Evolutionary conservation across 805 yeast genomes (phyloP), one percentile per base, ranked within the genome.

Genomic region (Suhomyces tanzawaensis): DNA sequence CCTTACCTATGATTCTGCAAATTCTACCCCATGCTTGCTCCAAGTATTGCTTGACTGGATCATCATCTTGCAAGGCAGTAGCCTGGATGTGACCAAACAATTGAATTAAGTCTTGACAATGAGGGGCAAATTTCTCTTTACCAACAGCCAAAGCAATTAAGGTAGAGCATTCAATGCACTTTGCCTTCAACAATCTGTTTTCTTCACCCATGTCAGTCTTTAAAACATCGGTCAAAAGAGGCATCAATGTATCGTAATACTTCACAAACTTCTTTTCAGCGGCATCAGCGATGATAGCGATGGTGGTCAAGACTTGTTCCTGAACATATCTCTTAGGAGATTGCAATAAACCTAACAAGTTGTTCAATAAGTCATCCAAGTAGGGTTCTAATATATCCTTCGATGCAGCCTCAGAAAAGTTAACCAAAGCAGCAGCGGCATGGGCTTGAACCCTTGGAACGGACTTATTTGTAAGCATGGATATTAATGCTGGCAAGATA

Each of bases 381-480:
- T 85, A 90, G n/a, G 98, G 98, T 55, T 89, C 96, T 50, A 93
- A 68, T 8, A 82, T 78, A 45, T 85, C 95, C 55, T 87, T 85
- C 4, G 86, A 68, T 2, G 98, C 96, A 46, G 85, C 88, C 63
- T 93, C 99, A 28, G 91, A 79, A 59, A 93, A 93, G 60, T 93
- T 93, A 32, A 93, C 98, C 52, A 91, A 71, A 0, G 99, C 99
- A 36, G 99, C 99, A 29, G 99, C 97, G 13, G 97, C 98, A 57
- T 93, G 99, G 0, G 96, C 87, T 66, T 91, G 98, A 17, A 93
- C 99, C 55, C 98, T 74, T 36, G 95, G 91, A 40, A 83, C 90
- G 34, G 88, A 79, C 46, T 75, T 75, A 45, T 74, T 71, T 2
- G 82, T 80, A 36, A 93, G 74, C 69, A 78, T 87, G 9, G 95